Conservation (phyloP, 768 basidiomycete species). For the Mycena polygramma region DNA sequence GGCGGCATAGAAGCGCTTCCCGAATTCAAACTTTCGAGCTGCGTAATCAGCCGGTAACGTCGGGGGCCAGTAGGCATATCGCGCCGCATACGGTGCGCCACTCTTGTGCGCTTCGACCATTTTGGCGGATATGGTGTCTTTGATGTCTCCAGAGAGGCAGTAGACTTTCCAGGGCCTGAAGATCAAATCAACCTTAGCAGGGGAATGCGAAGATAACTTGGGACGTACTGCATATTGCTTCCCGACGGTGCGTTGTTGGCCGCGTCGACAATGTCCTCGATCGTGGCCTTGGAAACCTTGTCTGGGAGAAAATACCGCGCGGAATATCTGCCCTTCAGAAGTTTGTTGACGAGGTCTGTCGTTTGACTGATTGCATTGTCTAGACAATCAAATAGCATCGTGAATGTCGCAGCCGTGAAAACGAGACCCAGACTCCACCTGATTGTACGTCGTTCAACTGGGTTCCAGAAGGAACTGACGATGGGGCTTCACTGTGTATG, state of each 20-base stretch:
- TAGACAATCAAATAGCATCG: too few relatives aligned
- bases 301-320: conserved; percentile 30
- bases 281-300: conserved; percentile 22
- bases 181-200: background rate
- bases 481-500: too few relatives aligned
- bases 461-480: too few relatives aligned
- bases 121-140: conserved; percentile 24
- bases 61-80: conserved; percentile 24
- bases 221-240: conserved; percentile 34
- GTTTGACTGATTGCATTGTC: background rate
- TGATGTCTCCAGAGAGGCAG: conserved; percentile 22
- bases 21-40: conserved; percentile 19
- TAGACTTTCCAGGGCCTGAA: conserved; percentile 40
- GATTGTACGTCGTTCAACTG: too few relatives aligned
- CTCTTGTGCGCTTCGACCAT: conserved; percentile 31
- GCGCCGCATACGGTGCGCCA: conserved; percentile 4
- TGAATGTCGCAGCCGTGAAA: too few relatives aligned
- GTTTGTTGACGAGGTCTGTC: conserved; percentile 8
- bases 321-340: conserved; percentile 34
- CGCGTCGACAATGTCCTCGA: conserved; percentile 35
- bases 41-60: conserved; percentile 16
- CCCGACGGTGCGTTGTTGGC: conserved; percentile 34
- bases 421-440: too few relatives aligned
- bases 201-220: background rate
- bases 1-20: conserved; percentile 15